phyloP scores from a whole-genome alignment of 2,329 filamentous ascomycete genomes.

The Aspergillus sp. region DNA sequence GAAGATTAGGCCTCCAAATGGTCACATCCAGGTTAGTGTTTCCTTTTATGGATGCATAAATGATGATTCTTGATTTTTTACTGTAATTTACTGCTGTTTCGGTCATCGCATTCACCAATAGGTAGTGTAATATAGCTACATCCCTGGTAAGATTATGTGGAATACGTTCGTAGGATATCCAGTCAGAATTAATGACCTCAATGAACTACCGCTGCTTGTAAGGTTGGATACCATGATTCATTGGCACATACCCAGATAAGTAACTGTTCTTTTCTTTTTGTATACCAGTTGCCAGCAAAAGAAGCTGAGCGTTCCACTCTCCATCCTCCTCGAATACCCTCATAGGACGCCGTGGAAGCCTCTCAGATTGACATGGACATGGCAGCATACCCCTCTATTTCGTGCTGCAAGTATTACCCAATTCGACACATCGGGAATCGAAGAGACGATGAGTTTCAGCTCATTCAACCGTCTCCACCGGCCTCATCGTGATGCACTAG shows the following conservation, averaged over 20 bases:
- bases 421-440: neutral
- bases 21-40: neutral
- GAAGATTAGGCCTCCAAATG: no score
- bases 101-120: neutral
- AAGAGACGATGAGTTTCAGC: neutral
- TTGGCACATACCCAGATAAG: no score
- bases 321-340: conserved; percentile 1
- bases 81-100: neutral
- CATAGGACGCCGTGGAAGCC: neutral
- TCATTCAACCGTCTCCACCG: neutral
- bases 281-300: no score
- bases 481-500: neutral
- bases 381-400: neutral
- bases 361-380: neutral
- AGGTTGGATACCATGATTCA: no score
- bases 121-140: neutral
- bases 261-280: no score
- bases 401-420: neutral
- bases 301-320: neutral
- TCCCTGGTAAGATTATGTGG: neutral
- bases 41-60: conserved; percentile 3
- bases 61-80: conserved; percentile 1
- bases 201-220: no score
- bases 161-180: neutral
- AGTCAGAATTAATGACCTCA: neutral